Evolutionary conservation across 441 rosid species (phyloP), one percentile per base, ranked within the genome.

Genomic region (Metrosideros polymorpha): DNA sequence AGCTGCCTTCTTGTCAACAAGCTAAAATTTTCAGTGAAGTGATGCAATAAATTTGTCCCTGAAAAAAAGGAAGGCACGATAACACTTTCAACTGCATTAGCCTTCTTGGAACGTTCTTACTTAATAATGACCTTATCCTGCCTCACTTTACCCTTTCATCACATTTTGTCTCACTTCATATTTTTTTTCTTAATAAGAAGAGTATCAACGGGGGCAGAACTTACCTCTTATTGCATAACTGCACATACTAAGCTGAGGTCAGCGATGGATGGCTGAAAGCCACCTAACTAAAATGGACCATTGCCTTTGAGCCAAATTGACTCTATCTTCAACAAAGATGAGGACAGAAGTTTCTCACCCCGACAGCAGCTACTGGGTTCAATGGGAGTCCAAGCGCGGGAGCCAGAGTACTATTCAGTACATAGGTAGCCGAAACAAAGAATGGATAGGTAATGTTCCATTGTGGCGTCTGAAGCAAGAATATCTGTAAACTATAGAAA

Each of bases 201-300:
- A 55, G 52, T 66, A 71, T 15, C 18, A 75, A 76, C 39, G 25
- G n/a, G 32, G 83, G 39, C 84, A n/a, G 57, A 50, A 87, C 66
- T 75, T 93, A 95, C 99, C 98, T 96, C 96, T 85, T 94, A 91
- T 88, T 95, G 98, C 96, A 91, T 93, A 89, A 96, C 89, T 87
- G 96, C 98, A 86, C 98, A 93, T 22, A 93, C 95, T 25, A 97
- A 94, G 94, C 96, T 96, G 63, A 97, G 93, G 93, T 97, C 98
- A 66, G 98, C 98, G 87, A 96, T 91, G 51, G 97, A 93, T 61
- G 97, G 98, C 86, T 93, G 97, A 91, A 92, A 94, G 88, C 94
- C 90, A 57, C 96, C 97, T 6, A 92, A 87, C 92, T 94, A 89
- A 91, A 93, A 96, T 43, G 90, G 93, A 25, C 94, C 95, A 85